Percentiles rank a stretch among this genome's conserved stretches.
Evolutionary conservation across 352 stramenopile genomes (phyloP).

Genomic region (Pythium insidiosum): DNA sequence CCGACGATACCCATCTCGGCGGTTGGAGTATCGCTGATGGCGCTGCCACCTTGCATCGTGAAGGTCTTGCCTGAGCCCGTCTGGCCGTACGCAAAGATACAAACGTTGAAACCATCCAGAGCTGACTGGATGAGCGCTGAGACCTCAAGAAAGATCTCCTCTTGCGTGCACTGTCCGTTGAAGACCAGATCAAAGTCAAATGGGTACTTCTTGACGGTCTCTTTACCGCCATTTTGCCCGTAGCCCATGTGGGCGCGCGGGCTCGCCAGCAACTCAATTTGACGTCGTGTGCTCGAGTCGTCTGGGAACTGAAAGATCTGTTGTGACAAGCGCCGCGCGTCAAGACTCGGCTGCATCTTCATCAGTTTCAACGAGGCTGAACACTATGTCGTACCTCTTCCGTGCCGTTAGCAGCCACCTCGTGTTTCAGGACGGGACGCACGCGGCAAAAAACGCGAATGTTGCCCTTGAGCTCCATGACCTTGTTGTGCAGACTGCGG

Average conservation of each 20-base stretch:
- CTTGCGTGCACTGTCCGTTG: constrained; percentile 87
- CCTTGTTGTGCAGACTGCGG: constrained; percentile 82
- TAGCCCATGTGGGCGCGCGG: constrained; percentile 68
- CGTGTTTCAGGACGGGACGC: constrained; percentile 74
- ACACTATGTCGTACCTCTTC: constrained; percentile 29
- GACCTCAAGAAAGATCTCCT: constrained; percentile 96
- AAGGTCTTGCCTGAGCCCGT: constrained; percentile 86
- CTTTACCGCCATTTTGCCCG: constrained; percentile 36
- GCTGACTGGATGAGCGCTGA: constrained; percentile 91
- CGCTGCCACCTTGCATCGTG: constrained; percentile 71
- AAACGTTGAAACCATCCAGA: constrained; percentile 95
- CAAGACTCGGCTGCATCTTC: background rate
- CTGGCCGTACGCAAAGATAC: constrained; percentile 92
- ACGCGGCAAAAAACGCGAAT: constrained; percentile 95
- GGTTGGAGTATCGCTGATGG: constrained; percentile 30
- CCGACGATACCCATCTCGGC: constrained; percentile 81
- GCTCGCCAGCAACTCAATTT: constrained; percentile 66
- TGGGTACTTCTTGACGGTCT: constrained; percentile 74
- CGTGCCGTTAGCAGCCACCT: constrained; percentile 27
- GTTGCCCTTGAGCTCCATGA: constrained; percentile 96
- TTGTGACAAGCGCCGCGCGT: too few species aligned
- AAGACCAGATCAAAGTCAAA: constrained; percentile 99
- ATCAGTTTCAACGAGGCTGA: background rate
- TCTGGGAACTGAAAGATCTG: constrained; percentile 78
- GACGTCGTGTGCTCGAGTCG: constrained; percentile 44